Evolutionary conservation across 352 stramenopile genomes (phyloP).

Genomic region (Globisporangium heterothallicum): DNA sequence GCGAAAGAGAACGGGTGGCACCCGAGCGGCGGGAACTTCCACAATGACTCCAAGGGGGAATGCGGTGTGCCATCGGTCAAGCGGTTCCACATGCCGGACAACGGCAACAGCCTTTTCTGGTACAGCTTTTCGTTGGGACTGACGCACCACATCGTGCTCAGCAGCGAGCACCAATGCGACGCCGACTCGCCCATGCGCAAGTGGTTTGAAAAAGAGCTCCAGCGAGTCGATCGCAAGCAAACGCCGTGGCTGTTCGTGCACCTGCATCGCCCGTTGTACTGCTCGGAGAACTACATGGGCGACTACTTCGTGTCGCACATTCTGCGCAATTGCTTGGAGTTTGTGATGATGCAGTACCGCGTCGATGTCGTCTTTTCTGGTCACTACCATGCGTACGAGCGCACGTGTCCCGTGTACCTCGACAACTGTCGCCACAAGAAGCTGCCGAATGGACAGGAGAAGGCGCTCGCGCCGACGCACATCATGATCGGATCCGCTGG

Average conservation of each 20-base stretch:
- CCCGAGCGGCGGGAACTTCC: conserved; percentile 14
- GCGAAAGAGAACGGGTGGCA: conserved; percentile 24
- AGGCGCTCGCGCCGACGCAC: conserved; percentile 21
- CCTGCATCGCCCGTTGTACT: conserved; percentile 25
- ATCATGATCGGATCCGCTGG: conserved; percentile 43
- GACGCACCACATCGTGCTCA: conserved; percentile 23
- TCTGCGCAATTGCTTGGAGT: conserved; percentile 16
- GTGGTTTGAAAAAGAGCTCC: conserved; percentile 25
- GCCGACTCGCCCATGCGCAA: conserved; percentile 10
- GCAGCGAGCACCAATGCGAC: conserved; percentile 24
- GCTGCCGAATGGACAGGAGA: conserved; percentile 3
- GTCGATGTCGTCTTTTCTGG: conserved; percentile 25
- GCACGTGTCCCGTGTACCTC: conserved; percentile 23
- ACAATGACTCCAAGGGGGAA: conserved; percentile 50
- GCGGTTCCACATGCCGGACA: conserved; percentile 48
- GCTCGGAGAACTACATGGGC: conserved; percentile 15
- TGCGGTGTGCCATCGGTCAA: conserved; percentile 56
- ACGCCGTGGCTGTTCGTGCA: conserved; percentile 27
- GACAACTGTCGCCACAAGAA: conserved; percentile 14
- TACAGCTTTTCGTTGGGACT: conserved; percentile 24
- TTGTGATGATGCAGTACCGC: conserved; percentile 15
- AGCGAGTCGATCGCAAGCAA: conserved; percentile 15
- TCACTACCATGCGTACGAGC: conserved; percentile 28
- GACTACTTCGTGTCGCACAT: conserved; percentile 14
- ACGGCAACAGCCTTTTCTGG: conserved; percentile 25